These are phyloP conservation scores for Heterobasidion annosum DNA, from an alignment of 1,284 basidiomycete genomes.

Conservation along the genomic window DNA sequence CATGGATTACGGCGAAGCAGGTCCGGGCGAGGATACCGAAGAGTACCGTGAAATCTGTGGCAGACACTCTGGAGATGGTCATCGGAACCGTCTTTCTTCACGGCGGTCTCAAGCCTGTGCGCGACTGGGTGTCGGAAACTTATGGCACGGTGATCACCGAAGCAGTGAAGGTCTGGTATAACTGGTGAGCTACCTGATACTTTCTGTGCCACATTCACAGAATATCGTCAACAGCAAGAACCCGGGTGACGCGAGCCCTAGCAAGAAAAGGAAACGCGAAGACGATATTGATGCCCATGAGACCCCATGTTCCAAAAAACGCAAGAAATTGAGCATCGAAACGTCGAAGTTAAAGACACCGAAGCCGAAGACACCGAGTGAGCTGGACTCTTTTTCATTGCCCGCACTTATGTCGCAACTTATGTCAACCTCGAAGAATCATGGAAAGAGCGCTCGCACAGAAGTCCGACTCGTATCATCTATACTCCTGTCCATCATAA, in stretches of 20 bases:
- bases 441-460: background rate
- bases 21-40: constrained; percentile 1
- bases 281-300: background rate
- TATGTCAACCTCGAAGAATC: background rate
- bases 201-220: background rate
- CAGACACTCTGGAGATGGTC: constrained; percentile 23
- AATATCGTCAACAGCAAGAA: background rate
- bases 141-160: constrained; percentile 16
- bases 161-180: constrained; percentile 8
- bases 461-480: background rate
- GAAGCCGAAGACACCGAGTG: too few relatives aligned
- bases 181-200: constrained; percentile 4
- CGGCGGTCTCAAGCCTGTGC: constrained; percentile 17
- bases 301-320: background rate
- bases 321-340: background rate
- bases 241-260: background rate
- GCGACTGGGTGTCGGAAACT: constrained; percentile 17
- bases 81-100: constrained; percentile 21
- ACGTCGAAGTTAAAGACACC: too few relatives aligned
- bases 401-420: background rate
- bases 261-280: background rate
- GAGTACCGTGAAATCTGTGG: constrained; percentile 17
- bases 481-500: background rate
- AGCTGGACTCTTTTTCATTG: too few relatives aligned
- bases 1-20: background rate